Evolutionary conservation across 352 stramenopile genomes (phyloP).

Genomic region (Pythium sp.): DNA sequence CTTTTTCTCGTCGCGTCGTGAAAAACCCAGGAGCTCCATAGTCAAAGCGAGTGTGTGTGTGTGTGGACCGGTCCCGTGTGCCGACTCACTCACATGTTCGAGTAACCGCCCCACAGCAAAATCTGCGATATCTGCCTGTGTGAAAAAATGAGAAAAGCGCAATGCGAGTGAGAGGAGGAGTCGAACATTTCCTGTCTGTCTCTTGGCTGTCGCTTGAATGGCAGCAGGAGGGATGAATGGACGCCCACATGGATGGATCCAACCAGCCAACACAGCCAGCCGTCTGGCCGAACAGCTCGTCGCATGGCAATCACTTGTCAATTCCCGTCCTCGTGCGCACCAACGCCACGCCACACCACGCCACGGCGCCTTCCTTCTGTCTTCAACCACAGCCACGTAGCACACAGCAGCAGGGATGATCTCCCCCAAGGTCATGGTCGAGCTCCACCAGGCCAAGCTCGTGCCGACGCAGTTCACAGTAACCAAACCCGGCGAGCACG

Average conservation of each 20-base stretch:
- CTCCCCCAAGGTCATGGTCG: slow-evolving; percentile 55
- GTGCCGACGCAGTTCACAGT: slow-evolving; percentile 59
- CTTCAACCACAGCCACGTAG: not conserved
- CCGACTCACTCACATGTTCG: not conserved
- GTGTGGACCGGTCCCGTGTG: not conserved
- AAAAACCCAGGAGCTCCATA: not conserved
- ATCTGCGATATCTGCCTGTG: slow-evolving; percentile 1
- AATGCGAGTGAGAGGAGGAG: not conserved
- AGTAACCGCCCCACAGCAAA: not conserved
- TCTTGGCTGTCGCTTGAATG: not conserved
- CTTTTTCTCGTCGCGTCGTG: not conserved
- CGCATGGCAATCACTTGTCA: slow-evolving; percentile 7
- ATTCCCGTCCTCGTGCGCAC: not conserved
- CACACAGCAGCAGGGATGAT: slow-evolving; percentile 28
- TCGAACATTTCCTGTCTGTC: not conserved
- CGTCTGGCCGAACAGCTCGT: not conserved
- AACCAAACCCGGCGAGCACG: slow-evolving; percentile 47
- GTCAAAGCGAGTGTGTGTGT: not conserved
- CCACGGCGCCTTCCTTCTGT: not conserved
- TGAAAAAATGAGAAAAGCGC: slow-evolving; percentile 7
- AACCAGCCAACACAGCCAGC: not conserved
- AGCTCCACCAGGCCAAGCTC: slow-evolving; percentile 52
- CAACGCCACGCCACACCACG: not conserved
- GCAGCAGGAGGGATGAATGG: slow-evolving; percentile 2
- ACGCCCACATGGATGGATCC: not conserved